These are phyloP conservation scores for Cudoniella acicularis DNA, from an alignment of 495 filamentous ascomycete genomes.

Conservation along the genomic window DNA sequence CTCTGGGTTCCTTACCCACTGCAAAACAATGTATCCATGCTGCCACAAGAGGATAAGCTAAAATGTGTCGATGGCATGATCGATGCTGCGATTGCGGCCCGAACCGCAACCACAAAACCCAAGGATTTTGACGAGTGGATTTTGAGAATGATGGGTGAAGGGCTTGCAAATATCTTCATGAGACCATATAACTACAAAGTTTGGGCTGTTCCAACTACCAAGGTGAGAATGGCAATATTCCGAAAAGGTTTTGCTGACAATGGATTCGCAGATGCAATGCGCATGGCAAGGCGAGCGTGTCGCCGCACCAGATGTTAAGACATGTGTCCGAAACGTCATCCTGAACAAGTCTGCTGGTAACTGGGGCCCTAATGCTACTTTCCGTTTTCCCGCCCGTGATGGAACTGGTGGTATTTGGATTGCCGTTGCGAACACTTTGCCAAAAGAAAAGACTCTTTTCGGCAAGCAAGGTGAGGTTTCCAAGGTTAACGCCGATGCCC, in stretches of 20 bases:
- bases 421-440: slow-evolving; percentile 89
- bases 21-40: slow-evolving; percentile 99
- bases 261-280: slow-evolving; percentile 85
- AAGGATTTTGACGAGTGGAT: slow-evolving; percentile 99
- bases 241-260: not conserved
- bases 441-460: slow-evolving; percentile 85
- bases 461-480: slow-evolving; percentile 80
- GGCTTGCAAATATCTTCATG: slow-evolving; percentile 97
- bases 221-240: slow-evolving; percentile 56
- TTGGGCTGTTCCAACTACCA: slow-evolving; percentile 97
- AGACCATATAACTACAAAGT: slow-evolving; percentile 99
- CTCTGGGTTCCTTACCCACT: slow-evolving; percentile 98
- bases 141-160: slow-evolving; percentile 81
- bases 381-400: slow-evolving; percentile 94
- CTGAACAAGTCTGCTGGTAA: slow-evolving; percentile 93
- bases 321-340: slow-evolving; percentile 89
- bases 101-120: slow-evolving; percentile 85
- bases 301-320: slow-evolving; percentile 94
- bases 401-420: slow-evolving; percentile 99
- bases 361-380: slow-evolving; percentile 98
- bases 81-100: slow-evolving; percentile 83
- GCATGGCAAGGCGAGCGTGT: slow-evolving; percentile 98
- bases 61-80: slow-evolving; percentile 96
- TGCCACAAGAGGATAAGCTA: slow-evolving; percentile 96
- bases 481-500: slow-evolving; percentile 79